Base-by-base conservation (phyloP, 2,329 filamentous ascomycete species). In the Botryotinia convoluta region DNA sequence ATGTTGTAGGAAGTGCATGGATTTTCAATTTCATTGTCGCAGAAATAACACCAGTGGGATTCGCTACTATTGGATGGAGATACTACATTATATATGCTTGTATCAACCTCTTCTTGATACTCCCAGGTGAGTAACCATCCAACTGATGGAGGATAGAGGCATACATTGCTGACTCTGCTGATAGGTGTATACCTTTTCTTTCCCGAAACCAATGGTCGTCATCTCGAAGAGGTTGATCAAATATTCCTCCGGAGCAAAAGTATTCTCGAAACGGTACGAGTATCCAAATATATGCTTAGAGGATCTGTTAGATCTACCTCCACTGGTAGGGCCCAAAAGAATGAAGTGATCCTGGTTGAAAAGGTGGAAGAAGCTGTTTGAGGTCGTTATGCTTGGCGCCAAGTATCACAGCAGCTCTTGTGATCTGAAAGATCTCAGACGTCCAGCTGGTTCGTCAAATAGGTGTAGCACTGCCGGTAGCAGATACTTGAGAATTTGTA, bases 61-160 rank as follows among this genome's bases (percentile, higher is more conserved):
- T 83, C 71, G 82, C 86, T 72, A 87, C 83, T 73, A 91, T 92
- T 74, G 81, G 82, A 18, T 87, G 89, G 82, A 83, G 88, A 77
- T 91, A 89, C 0, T 91, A 92, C 80, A 87, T 88, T 77, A 87
- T 92, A 76, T 92, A 92, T 78, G 89, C 89, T 32, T 75, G 74
- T 22, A 76, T 77, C 44, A 72, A 71, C 32, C 72, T 64, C 61
- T 64, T 69, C 32, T 44, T 71, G 26, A 70, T 71, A 63, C 39
- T 73, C 35, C 71, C 62, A 14, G 71, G 71, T 61, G 44, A 51
- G 62, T n/a, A 8, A 16, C 12, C 37, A 22, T 37, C 20, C 26
- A 14, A 64, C 20, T 16, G 14, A 4, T 20, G n/a, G 35, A 61
- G n/a, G n/a, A 14, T 20, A 67, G 42, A 8, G 20, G 44, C 8